These are phyloP conservation scores for Clavulina sp. DNA, from an alignment of 768 basidiomycete genomes.

Conservation along the genomic window DNA sequence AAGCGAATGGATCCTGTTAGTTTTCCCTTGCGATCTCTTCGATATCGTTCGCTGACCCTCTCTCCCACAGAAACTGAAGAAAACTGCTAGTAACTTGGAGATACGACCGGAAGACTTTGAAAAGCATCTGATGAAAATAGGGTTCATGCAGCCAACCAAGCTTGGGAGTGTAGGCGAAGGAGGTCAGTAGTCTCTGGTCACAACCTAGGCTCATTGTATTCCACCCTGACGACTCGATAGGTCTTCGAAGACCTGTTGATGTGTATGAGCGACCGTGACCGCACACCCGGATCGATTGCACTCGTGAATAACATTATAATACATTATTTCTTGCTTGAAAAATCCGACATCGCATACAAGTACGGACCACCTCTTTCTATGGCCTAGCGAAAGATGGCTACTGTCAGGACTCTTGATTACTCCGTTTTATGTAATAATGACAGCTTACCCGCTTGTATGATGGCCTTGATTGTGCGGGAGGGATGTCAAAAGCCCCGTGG, in stretches of 20 bases:
- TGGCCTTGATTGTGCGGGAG: neutral
- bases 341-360: too few relatives aligned
- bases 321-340: neutral
- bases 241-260: conserved; percentile 46
- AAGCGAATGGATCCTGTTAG: conserved; percentile 44
- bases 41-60: neutral
- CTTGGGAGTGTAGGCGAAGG: conserved; percentile 45
- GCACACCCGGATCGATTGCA: too few relatives aligned
- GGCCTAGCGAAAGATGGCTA: neutral
- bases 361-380: too few relatives aligned
- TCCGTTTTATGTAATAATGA: neutral
- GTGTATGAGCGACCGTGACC: conserved; percentile 33
- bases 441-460: neutral
- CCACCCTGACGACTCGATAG: conserved; percentile 17
- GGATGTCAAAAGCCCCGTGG: neutral
- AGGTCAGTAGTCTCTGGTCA: conserved; percentile 48
- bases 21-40: conserved; percentile 3
- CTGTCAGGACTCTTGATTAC: too few relatives aligned
- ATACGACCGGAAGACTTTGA: conserved; percentile 51
- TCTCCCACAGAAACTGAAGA: conserved; percentile 31
- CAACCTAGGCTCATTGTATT: conserved; percentile 9
- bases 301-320: too few relatives aligned
- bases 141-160: conserved; percentile 35
- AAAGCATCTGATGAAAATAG: conserved; percentile 34
- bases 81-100: conserved; percentile 36